phyloP scores from a whole-genome alignment of 495 filamentous ascomycete species.

The Neurospora sp. region DNA sequence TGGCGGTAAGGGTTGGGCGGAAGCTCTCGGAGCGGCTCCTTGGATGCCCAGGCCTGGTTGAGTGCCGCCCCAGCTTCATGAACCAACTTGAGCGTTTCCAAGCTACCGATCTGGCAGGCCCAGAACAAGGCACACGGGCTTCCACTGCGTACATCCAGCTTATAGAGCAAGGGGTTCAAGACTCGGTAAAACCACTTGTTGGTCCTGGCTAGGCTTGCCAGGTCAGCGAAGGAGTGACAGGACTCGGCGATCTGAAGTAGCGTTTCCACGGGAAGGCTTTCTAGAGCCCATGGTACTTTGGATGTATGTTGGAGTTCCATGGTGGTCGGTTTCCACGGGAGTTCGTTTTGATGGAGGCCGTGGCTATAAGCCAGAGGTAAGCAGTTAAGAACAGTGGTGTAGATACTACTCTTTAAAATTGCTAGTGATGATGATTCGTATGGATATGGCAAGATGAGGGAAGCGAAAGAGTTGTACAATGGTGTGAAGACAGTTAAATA shows the following conservation, averaged over 20 bases:
- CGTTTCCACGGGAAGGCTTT: conserved; percentile 2
- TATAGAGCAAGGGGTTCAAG: conserved; percentile 6
- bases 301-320: background rate
- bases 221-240: background rate
- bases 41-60: background rate
- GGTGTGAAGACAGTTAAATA: background rate
- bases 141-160: conserved; percentile 1
- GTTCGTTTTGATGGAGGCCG: background rate
- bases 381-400: background rate
- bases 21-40: background rate
- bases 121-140: background rate
- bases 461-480: background rate
- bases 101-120: background rate
- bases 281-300: background rate
- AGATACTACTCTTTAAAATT: background rate
- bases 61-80: conserved; percentile 3
- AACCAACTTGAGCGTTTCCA: conserved; percentile 1
- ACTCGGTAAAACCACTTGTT: background rate
- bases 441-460: background rate
- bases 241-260: conserved; percentile 6
- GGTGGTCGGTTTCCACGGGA: background rate
- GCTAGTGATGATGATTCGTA: background rate
- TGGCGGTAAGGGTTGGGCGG: background rate
- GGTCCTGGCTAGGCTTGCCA: background rate
- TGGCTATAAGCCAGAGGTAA: background rate